Base-by-base conservation (phyloP, 495 filamentous ascomycete species). In the Parachaetomium inaequale region DNA sequence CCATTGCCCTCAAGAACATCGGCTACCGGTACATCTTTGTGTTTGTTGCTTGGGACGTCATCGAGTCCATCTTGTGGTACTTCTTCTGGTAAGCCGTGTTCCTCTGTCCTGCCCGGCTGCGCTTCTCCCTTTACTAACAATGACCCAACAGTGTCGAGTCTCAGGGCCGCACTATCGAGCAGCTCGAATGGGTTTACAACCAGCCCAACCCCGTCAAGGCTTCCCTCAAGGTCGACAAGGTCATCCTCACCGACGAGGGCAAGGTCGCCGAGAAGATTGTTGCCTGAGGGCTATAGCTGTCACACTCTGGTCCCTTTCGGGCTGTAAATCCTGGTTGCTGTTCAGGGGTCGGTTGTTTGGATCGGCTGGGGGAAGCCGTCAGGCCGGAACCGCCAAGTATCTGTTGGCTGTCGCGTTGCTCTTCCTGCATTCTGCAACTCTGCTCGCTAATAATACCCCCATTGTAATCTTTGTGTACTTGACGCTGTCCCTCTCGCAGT, bases 191-290 rank as follows among this genome's bases (percentile, higher is more conserved):
- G 77, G 76, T 81, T 29, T 81, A 80, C 68, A 61, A 76, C 62
- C 78, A 80, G 65, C 73, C 75, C 42, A 75, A 76, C 64, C 79
- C 79, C 14, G 79, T 81, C 68, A 79, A 78, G 66, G 79, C 78
- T 23, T 81, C 79, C 6, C 72, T 79, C 58, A 75, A 74, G 65
- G 75, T 78, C 56, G 78, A 85, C 69, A 84, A 82, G 74, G 74
- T 86, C 59, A 73, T 85, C 46, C 65, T 84, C 17, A 76, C 78
- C 55, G 68, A 71, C 21, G 80, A 84, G 54, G 82, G 83, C 29
- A 76, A 71, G 26, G 81, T 86, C 26, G 73, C 77, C 6, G 81
- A 82, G 71, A 83, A 84, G 65, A 69, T 84, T 14, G 73, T 69
- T 7, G 58, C n/a, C 12, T 60, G 34, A 45, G 36, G 8, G 42